phyloP scores from a whole-genome alignment of 1,139 yeast species.

The Saccharomyces hybrid region DNA sequence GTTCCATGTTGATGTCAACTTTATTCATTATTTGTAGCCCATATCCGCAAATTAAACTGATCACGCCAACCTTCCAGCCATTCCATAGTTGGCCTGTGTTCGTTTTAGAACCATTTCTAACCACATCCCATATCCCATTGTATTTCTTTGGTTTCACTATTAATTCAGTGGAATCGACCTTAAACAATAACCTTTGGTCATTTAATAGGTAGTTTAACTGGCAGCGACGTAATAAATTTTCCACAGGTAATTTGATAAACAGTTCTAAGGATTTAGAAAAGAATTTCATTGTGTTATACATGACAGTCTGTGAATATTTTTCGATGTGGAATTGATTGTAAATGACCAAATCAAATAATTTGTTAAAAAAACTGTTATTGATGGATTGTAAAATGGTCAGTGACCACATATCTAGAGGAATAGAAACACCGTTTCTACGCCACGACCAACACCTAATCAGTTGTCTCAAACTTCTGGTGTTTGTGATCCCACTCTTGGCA shows the following conservation, averaged over 20 bases:
- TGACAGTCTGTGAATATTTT: constrained; percentile 53
- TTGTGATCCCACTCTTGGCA: constrained; percentile 4
- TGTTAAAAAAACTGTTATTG: constrained; percentile 43
- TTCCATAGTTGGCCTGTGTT: constrained; percentile 52
- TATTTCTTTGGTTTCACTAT: constrained; percentile 50
- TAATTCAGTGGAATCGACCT: constrained; percentile 35
- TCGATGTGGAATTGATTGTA: constrained; percentile 63
- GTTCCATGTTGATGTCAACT: constrained; percentile 39
- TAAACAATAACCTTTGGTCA: constrained; percentile 24
- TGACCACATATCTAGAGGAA: constrained; percentile 25
- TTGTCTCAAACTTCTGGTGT: constrained; percentile 33
- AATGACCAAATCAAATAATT: constrained; percentile 63
- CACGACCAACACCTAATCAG: constrained; percentile 35
- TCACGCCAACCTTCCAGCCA: constrained; percentile 85
- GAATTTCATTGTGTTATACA: constrained; percentile 49
- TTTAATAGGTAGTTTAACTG: constrained; percentile 56
- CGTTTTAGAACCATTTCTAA: constrained; percentile 36
- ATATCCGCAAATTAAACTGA: constrained; percentile 78
- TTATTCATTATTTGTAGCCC: constrained; percentile 61
- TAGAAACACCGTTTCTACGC: constrained; percentile 29
- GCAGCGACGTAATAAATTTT: constrained; percentile 78
- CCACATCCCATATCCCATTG: constrained; percentile 44
- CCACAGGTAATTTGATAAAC: constrained; percentile 75
- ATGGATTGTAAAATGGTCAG: constrained; percentile 48
- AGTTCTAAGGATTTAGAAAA: constrained; percentile 57